A percentile compares a stretch with the other conserved stretches of the same genome.
These are phyloP conservation scores for Globisporangium nagaii DNA, from an alignment of 352 stramenopile genomes.

Conservation along the genomic window DNA sequence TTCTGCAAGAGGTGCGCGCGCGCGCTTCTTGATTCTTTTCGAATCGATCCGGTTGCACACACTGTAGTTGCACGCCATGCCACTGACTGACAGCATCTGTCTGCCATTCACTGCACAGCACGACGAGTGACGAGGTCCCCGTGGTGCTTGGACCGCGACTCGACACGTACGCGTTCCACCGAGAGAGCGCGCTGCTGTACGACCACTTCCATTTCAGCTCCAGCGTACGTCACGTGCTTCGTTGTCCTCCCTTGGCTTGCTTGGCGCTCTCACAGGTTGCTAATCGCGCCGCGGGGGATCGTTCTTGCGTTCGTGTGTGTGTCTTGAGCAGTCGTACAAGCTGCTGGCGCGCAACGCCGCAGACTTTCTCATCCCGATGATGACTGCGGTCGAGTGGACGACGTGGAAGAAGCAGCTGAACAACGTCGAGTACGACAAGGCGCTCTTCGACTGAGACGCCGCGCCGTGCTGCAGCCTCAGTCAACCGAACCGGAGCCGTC, in stretches of 20 bases:
- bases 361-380: constrained; percentile 75
- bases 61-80: too few species aligned
- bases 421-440: constrained; percentile 70
- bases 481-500: too few species aligned
- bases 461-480: background rate
- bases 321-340: constrained; percentile 53
- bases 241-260: background rate
- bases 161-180: constrained; percentile 66
- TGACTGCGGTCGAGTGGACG: constrained; percentile 77
- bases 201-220: constrained; percentile 84
- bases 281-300: background rate
- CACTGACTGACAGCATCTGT: too few species aligned
- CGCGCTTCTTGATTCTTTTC: background rate
- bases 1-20: constrained; percentile 61
- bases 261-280: background rate
- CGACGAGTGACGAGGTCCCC: constrained; percentile 48
- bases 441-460: constrained; percentile 63
- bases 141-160: constrained; percentile 72
- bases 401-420: constrained; percentile 81
- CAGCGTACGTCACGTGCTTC: constrained; percentile 31
- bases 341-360: constrained; percentile 69
- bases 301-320: background rate
- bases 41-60: too few species aligned
- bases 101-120: too few species aligned
- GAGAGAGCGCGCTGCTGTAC: constrained; percentile 46